Evolutionary conservation across 2,329 filamentous ascomycete genomes (phyloP).

Genomic region (Truncatella angustata): DNA sequence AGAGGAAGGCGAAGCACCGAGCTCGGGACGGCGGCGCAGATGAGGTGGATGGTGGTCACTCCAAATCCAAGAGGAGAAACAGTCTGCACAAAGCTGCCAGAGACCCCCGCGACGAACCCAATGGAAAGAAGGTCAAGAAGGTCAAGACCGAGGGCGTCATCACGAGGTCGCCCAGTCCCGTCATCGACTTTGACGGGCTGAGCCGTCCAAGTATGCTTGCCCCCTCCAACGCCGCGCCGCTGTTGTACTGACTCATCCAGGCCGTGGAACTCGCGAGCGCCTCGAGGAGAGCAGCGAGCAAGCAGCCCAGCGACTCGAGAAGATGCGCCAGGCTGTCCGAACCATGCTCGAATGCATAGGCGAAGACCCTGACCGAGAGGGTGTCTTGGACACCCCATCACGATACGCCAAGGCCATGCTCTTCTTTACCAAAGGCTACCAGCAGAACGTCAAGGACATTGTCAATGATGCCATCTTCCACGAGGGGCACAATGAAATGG

Average conservation of each 20-base stretch:
- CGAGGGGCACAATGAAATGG: constrained; percentile 94
- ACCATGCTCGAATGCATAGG: constrained; percentile 69
- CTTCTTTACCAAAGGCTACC: constrained; percentile 94
- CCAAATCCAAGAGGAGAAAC: constrained; percentile 41
- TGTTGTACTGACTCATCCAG: constrained; percentile 33
- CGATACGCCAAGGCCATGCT: constrained; percentile 95
- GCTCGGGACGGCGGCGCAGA: constrained; percentile 24
- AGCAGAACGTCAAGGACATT: constrained; percentile 87
- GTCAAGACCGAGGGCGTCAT: constrained; percentile 28
- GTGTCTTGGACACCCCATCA: constrained; percentile 68
- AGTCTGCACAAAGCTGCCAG: constrained; percentile 62
- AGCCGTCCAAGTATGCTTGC: constrained; percentile 55
- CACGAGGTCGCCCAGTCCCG: constrained; percentile 50
- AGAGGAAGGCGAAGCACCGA: constrained; percentile 26
- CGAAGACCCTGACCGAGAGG: constrained; percentile 65
- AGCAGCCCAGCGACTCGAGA: constrained; percentile 50
- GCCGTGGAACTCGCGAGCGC: constrained; percentile 62
- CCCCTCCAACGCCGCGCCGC: not conserved
- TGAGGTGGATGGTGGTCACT: constrained; percentile 30
- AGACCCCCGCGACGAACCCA: constrained; percentile 56
- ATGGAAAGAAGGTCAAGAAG: constrained; percentile 30
- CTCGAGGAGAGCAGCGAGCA: constrained; percentile 55
- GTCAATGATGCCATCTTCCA: constrained; percentile 95
- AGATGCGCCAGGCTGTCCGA: constrained; percentile 60
- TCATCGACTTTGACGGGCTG: constrained; percentile 62